Evolutionary conservation across 1,284 basidiomycete genomes (phyloP).

Genomic region (Taiwanofungus camphoratus): DNA sequence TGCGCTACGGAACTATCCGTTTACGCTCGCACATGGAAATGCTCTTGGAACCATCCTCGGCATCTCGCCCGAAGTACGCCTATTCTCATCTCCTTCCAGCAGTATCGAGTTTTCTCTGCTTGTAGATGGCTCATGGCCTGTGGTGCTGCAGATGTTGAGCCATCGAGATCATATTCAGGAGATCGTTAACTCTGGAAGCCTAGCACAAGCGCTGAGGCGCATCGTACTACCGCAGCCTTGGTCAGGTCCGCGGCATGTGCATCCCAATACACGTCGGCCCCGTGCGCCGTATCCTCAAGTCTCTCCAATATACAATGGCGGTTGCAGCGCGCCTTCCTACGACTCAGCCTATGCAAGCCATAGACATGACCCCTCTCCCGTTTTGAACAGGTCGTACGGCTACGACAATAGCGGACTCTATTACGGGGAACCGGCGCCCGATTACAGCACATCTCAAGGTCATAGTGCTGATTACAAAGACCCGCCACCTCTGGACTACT

Average conservation of each 20-base stretch:
- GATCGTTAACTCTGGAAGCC: conserved; percentile 13
- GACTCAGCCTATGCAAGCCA: background rate
- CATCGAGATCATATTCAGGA: conserved; percentile 12
- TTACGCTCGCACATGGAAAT: conserved; percentile 15
- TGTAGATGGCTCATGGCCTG: background rate
- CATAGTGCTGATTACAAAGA: too few species aligned
- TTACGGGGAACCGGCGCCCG: too few species aligned
- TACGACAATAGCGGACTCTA: too few species aligned
- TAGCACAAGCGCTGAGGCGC: conserved; percentile 6
- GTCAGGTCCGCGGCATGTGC: background rate
- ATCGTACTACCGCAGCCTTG: background rate
- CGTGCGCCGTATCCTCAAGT: background rate
- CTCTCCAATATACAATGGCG: background rate
- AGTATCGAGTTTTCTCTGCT: background rate
- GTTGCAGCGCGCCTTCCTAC: background rate
- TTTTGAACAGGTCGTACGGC: too few species aligned
- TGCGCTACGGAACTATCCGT: conserved; percentile 14
- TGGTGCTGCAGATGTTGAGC: conserved; percentile 11
- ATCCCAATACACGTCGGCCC: background rate
- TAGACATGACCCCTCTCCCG: too few species aligned
- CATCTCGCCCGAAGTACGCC: conserved; percentile 18
- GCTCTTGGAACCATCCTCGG: conserved; percentile 23
- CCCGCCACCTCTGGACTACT: too few species aligned
- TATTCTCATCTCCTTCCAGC: background rate
- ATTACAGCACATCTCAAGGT: too few species aligned